Percentiles rank a stretch among this genome's conserved stretches.
phyloP scores from a whole-genome alignment of 768 basidiomycete species.

The Termitomyces sp. region DNA sequence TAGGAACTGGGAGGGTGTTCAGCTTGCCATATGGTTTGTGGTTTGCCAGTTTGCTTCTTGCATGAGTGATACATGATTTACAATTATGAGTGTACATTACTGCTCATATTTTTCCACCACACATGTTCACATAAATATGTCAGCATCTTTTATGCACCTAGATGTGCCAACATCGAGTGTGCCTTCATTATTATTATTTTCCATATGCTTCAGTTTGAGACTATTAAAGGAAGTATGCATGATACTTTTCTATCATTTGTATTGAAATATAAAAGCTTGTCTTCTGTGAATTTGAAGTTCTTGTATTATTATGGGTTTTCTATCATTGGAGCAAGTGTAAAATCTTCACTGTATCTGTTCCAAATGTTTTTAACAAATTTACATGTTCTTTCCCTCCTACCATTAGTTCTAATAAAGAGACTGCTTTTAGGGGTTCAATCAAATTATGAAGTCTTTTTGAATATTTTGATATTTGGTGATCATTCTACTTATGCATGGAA shows the following conservation, averaged over 20 bases:
- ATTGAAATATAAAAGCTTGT: constrained; percentile 12
- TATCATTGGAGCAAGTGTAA: constrained; percentile 11
- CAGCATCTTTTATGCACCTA: constrained; percentile 28
- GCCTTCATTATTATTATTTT: constrained; percentile 29
- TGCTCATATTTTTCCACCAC: neutral
- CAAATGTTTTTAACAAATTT: constrained; percentile 7
- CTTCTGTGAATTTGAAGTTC: constrained; percentile 11
- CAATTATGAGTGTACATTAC: neutral
- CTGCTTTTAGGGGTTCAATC: no score
- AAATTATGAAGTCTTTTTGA: no score
- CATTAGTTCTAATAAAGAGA: neutral
- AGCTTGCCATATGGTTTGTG: no score
- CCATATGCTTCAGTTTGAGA: constrained; percentile 8
- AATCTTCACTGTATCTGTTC: constrained; percentile 4
- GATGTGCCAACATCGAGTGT: constrained; percentile 30
- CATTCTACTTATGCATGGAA: no score
- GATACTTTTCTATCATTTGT: constrained; percentile 3
- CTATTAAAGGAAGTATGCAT: constrained; percentile 13
- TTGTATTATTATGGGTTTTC: constrained; percentile 8
- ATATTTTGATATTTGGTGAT: no score
- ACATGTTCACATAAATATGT: constrained; percentile 20
- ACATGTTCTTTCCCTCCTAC: neutral
- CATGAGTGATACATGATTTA: no score
- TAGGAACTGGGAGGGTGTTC: no score
- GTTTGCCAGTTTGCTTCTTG: no score